phyloP scores from a whole-genome alignment of 352 stramenopile genomes.

The Phytophthora fragariae region DNA sequence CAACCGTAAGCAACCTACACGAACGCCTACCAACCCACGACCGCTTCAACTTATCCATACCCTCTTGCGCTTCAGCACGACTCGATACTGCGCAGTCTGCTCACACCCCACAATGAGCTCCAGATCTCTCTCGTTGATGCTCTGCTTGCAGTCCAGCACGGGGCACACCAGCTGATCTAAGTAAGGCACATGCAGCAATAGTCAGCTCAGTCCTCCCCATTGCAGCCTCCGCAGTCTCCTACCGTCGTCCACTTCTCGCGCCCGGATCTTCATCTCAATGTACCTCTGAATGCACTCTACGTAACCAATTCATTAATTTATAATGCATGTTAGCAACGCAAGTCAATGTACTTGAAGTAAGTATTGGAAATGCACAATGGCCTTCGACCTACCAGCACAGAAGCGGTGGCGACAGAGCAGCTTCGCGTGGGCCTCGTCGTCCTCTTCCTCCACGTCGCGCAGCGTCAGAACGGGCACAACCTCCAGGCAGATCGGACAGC shows the following conservation, averaged over 20 bases:
- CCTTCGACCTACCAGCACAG: conserved; percentile 43
- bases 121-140: conserved; percentile 51
- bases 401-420: conserved; percentile 68
- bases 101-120: conserved; percentile 36
- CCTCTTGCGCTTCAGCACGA: conserved; percentile 58
- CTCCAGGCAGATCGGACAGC: conserved; percentile 75
- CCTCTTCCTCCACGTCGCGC: conserved; percentile 35
- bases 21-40: not conserved
- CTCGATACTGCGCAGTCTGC: conserved; percentile 37
- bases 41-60: conserved; percentile 36
- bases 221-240: not conserved
- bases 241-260: conserved; percentile 72
- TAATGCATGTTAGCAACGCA: no score
- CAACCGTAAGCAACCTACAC: no score
- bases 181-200: conserved; percentile 7
- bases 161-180: conserved; percentile 76
- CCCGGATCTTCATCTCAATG: conserved; percentile 65
- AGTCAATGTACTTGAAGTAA: not conserved
- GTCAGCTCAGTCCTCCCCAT: not conserved
- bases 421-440: conserved; percentile 46
- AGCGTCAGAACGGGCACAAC: conserved; percentile 52
- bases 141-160: conserved; percentile 55
- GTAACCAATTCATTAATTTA: not conserved
- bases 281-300: conserved; percentile 61
- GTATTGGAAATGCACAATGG: not conserved